These are phyloP conservation scores for Calendula officinalis DNA, from an alignment of 129 eudicot species.

Conservation along the genomic window DNA sequence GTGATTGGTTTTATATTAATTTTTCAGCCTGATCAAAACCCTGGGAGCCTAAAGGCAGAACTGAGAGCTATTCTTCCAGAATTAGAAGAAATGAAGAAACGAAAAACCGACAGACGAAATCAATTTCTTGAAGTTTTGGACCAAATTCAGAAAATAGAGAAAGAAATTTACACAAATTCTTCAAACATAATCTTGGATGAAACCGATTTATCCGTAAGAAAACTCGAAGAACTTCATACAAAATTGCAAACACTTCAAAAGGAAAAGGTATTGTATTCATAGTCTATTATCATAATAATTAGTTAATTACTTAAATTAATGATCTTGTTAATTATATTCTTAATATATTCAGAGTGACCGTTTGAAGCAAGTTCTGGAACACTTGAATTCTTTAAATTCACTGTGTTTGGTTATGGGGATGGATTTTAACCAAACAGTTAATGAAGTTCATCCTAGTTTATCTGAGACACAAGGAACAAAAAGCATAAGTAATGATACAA, in stretches of 20 bases:
- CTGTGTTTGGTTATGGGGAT: slow-evolving; percentile 62
- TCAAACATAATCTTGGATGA: slow-evolving; percentile 52
- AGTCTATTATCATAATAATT: background rate
- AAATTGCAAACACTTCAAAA: slow-evolving; percentile 66
- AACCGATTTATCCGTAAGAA: slow-evolving; percentile 36
- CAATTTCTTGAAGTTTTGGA: slow-evolving; percentile 62
- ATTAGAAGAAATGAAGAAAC: slow-evolving; percentile 78
- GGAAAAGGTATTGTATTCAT: slow-evolving; percentile 49
- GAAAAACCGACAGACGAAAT: slow-evolving; percentile 63
- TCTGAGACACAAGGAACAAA: slow-evolving; percentile 42
- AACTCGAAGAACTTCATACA: slow-evolving; percentile 70
- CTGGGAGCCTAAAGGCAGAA: slow-evolving; percentile 75
- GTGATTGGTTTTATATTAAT: slow-evolving; percentile 5
- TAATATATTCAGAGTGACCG: slow-evolving; percentile 64
- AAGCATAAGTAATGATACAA: slow-evolving; percentile 48
- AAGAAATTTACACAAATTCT: slow-evolving; percentile 47
- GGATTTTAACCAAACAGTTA: slow-evolving; percentile 52
- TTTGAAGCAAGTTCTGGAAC: slow-evolving; percentile 57
- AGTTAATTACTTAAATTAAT: background rate
- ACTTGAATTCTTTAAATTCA: slow-evolving; percentile 49
- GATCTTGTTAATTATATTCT: background rate
- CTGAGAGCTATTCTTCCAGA: slow-evolving; percentile 64
- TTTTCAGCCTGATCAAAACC: slow-evolving; percentile 62
- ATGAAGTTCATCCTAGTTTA: slow-evolving; percentile 69
- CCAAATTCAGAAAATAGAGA: slow-evolving; percentile 55